Percentiles rank a stretch among this genome's conserved stretches.
Conservation (phyloP, 768 basidiomycete genomes). For the Chalciporus chontae region DNA sequence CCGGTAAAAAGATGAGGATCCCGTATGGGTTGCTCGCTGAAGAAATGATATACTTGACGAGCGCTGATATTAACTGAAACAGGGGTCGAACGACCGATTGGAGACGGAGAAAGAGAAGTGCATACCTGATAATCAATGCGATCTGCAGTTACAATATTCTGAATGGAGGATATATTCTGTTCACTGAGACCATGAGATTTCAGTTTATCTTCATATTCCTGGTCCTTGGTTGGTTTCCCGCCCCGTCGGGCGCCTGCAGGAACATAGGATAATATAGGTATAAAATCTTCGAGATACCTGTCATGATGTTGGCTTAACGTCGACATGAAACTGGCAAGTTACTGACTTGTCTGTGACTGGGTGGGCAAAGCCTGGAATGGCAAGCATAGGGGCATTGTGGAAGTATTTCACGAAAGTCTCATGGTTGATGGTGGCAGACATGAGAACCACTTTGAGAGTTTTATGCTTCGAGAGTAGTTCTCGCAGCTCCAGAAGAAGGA, state of each 20-base stretch:
- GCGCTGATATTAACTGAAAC: conserved; percentile 57
- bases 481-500: conserved; percentile 79
- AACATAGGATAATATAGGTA: conserved; percentile 55
- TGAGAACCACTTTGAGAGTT: conserved; percentile 76
- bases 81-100: background rate
- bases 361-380: conserved; percentile 79
- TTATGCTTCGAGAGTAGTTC: conserved; percentile 64
- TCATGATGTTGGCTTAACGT: conserved; percentile 1
- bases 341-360: conserved; percentile 73
- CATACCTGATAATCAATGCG: conserved; percentile 71
- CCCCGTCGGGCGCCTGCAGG: conserved; percentile 39
- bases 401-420: conserved; percentile 84
- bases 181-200: conserved; percentile 53
- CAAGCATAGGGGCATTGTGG: conserved; percentile 70
- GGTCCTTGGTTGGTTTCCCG: conserved; percentile 28
- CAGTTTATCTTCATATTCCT: conserved; percentile 46
- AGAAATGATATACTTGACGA: conserved; percentile 60
- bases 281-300: conserved; percentile 82
- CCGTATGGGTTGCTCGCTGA: conserved; percentile 49
- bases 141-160: conserved; percentile 55
- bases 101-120: background rate
- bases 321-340: background rate
- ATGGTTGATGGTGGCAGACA: conserved; percentile 96
- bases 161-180: conserved; percentile 48
- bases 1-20: conserved; percentile 87